Conservation (phyloP, 352 stramenopile genomes). For the Phytopythium sindhum region DNA sequence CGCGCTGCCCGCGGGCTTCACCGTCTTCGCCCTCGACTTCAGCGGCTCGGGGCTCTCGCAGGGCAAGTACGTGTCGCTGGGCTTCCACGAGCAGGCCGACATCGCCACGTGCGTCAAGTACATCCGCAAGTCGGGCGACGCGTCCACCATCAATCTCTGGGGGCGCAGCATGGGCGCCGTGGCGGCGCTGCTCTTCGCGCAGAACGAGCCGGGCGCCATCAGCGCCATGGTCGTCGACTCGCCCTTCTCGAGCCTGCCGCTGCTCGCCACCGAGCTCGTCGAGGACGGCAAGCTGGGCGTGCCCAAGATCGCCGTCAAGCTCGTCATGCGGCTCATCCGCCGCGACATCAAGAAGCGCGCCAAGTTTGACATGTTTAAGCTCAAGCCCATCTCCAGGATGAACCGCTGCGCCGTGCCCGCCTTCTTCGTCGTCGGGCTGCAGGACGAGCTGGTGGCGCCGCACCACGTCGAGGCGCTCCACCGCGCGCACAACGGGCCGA, state of each 20-base stretch:
- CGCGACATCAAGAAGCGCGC: conserved; percentile 74
- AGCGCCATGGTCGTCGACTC: conserved; percentile 84
- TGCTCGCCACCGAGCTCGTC: conserved; percentile 69
- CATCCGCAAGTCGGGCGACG: conserved; percentile 43
- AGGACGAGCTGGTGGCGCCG: conserved; percentile 78
- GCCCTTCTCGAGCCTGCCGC: conserved; percentile 74
- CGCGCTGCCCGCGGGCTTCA: conserved; percentile 72
- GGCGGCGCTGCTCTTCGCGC: conserved; percentile 62
- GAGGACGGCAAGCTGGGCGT: conserved; percentile 81
- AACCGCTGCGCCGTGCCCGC: conserved; percentile 65
- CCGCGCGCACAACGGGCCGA: conserved; percentile 71
- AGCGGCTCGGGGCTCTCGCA: conserved; percentile 68
- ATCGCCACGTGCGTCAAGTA: conserved; percentile 74
- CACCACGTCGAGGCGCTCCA: conserved; percentile 73
- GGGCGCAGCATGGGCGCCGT: conserved; percentile 81
- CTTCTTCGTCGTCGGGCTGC: conserved; percentile 73
- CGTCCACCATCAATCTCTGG: conserved; percentile 69
- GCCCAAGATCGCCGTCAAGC: conserved; percentile 73
- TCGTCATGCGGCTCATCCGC: conserved; percentile 81
- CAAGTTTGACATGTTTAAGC: conserved; percentile 88
- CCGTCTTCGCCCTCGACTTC: conserved; percentile 82
- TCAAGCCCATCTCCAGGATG: conserved; percentile 74
- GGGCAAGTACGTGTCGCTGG: conserved; percentile 82
- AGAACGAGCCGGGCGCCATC: conserved; percentile 42
- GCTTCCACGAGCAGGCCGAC: conserved; percentile 72